Base-by-base conservation (phyloP, 225 moss, liverwort and hornwort genomes). In the Physcomitrellopsis africana region DNA sequence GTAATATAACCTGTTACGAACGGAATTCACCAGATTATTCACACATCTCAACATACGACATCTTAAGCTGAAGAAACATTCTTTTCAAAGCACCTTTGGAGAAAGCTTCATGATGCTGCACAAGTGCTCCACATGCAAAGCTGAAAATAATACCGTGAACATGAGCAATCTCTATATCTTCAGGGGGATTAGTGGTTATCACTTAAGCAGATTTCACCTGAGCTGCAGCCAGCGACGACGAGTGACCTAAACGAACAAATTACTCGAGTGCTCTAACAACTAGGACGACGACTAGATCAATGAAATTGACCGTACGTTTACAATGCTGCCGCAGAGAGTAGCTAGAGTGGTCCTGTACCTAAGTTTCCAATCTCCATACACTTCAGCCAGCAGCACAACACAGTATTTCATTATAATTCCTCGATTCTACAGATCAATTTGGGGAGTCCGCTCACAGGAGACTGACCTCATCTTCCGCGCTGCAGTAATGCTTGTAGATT, bases 381-480 rank as follows among this genome's bases (percentile, higher is more conserved):
- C 49, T 49, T 49, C 49, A 49, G 49, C 49, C 15, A 49, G 49
- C 49, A 49, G 49, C 15, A 3, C 49, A 49, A 49, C 49, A 15
- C 23, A 57, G 13, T 32, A 66, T 22, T 51, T 8, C 52, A 57
- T 18, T 23, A 58, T 29, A 72, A 13, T 19, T 27, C 23, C 19
- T 55, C 32, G 45, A 29, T 37, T n/a, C 63, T 29, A 45, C 51
- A 62, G 69, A 71, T 32, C 29, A 49, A 62, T 49, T 60, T 22
- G 15, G 37, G 56, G 57, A 75, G 43, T 24, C 29, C 47, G 32
- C 53, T 63, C 22, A 24, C 19, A 18, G 15, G 11, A 48, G 24
- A 80, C 73, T 74, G 16, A 94, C 96, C 96, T 96, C 96, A 78
- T 94, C 96, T 77, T 96, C 96, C 20, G 94, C 94, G 59, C 94